These are phyloP conservation scores for Alliaria petiolata DNA, from an alignment of 345 rosid genomes.

Conservation along the genomic window DNA sequence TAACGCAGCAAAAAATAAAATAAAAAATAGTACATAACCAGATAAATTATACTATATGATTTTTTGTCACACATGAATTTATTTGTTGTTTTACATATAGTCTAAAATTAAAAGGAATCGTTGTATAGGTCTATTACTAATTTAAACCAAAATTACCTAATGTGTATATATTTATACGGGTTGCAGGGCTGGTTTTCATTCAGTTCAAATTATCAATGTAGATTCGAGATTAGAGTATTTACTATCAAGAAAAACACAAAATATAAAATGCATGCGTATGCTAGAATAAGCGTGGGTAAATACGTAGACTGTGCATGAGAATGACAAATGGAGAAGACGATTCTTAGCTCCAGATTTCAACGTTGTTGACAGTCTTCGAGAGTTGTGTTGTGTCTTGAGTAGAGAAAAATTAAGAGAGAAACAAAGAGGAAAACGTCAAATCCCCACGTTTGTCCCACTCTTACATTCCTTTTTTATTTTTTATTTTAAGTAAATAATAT, in stretches of 20 bases:
- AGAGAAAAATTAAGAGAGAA: too few species aligned
- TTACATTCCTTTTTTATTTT: conserved; percentile 13
- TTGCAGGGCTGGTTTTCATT: too few species aligned
- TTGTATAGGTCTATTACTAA: background rate
- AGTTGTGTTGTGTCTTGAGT: conserved; percentile 43
- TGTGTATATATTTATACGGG: too few species aligned
- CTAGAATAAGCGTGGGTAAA: conserved; percentile 9
- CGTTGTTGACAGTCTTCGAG: conserved; percentile 49
- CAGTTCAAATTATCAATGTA: background rate
- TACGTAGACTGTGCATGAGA: conserved; percentile 45
- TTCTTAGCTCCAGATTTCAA: conserved; percentile 71
- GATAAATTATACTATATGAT: too few species aligned
- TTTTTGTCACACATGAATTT: too few species aligned
- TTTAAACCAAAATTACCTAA: too few species aligned
- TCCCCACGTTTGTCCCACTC: conserved; percentile 44
- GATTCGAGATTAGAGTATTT: background rate
- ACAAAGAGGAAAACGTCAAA: conserved; percentile 47
- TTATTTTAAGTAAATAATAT: background rate
- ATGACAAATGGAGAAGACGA: conserved; percentile 88
- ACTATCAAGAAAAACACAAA: background rate
- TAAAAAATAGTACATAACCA: background rate
- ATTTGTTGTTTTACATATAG: too few species aligned
- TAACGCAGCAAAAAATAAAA: background rate
- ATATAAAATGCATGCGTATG: conserved; percentile 17
- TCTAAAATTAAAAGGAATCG: background rate